These are phyloP conservation scores for Fusarium pseudonygamai DNA, from an alignment of 2,329 filamentous ascomycete genomes.

Conservation along the genomic window DNA sequence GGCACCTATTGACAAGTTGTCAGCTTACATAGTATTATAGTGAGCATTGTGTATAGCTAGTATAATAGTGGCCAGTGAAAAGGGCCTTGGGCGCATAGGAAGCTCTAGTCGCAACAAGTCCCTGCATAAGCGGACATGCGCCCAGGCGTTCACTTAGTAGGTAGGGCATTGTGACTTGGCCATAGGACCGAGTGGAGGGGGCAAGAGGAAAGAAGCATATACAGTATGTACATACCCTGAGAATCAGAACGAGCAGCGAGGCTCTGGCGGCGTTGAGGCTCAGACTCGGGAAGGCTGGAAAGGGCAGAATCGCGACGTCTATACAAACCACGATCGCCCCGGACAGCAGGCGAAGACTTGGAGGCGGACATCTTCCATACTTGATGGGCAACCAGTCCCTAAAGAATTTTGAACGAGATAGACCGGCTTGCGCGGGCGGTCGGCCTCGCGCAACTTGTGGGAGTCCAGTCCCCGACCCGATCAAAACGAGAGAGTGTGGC, in stretches of 20 bases:
- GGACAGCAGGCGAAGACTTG: conserved; percentile 41
- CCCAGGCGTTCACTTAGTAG: conserved; percentile 7
- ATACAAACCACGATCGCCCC: conserved; percentile 43
- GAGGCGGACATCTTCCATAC: conserved; percentile 51
- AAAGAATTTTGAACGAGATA: conserved; percentile 34
- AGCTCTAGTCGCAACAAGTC: conserved; percentile 17
- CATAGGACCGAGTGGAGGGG: background rate
- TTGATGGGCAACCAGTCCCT: conserved; percentile 40
- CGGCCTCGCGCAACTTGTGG: conserved; percentile 39
- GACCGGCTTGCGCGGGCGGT: conserved; percentile 37
- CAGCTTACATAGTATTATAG: conserved; percentile 39
- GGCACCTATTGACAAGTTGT: conserved; percentile 34
- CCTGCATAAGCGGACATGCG: conserved; percentile 24
- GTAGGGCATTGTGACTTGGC: conserved; percentile 22
- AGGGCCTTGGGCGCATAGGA: conserved; percentile 1
- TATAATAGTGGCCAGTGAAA: conserved; percentile 2
- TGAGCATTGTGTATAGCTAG: background rate
- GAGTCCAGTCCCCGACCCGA: conserved; percentile 38
- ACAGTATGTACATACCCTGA: conserved; percentile 42
- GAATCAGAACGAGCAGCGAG: conserved; percentile 43
- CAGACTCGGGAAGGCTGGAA: conserved; percentile 36
- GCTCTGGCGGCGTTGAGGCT: conserved; percentile 38
- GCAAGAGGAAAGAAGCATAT: conserved; percentile 1
- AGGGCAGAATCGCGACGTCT: conserved; percentile 38
- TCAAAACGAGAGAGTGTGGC: conserved; percentile 30